Evolutionary conservation across 371 early-diverging fungal species (phyloP), one percentile per base, ranked within the genome.

Genomic region (Lichtheimia ramosa): DNA sequence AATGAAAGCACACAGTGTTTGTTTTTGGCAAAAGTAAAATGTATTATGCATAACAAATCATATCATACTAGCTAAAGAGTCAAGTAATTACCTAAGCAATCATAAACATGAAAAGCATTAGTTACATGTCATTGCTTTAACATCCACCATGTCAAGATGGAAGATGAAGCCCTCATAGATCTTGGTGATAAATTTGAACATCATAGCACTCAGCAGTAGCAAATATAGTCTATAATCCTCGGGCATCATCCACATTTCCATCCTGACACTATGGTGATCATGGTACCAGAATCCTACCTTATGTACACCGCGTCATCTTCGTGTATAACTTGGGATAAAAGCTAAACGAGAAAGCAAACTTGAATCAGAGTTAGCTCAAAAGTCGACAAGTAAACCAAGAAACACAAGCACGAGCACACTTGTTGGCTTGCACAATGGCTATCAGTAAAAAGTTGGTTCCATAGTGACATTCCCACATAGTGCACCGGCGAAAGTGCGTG

Each of bases 401-500:
- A 40, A 15, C 34, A 14, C 27, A 34, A 8, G 34, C 10, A 34
- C 10, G 10, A 34, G 8, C 34, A 34, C 10, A 10, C 34, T 8
- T 34, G 18, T 53, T 53, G 28, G 34, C 50, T 50, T 23, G 53
- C 18, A 20, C 18, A 39, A 53, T 40, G 40, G 40, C 20, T 21
- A 59, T 63, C 59, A 60, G 62, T 34, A 59, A 65, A 62, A 52
- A 48, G 50, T 66, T 64, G 43, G 71, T 71, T 66, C 58, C 71
- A 71, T 64, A 53, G 43, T 61, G 54, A 58, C 53, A 42, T 41
- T 41, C 51, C 60, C 62, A 67, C 64, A 61, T 70, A 61, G 49
- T 70, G 71, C 71, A 70, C 71, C 61, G 71, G 71, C 71, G 67
- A 70, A 61, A 54, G 66, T 66, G 70, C 71, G 62, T 67, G 62